Percentiles rank a stretch among this genome's conserved stretches.
Conservation (phyloP, 2,329 filamentous ascomycete species). For the Metarhizium humberi region DNA sequence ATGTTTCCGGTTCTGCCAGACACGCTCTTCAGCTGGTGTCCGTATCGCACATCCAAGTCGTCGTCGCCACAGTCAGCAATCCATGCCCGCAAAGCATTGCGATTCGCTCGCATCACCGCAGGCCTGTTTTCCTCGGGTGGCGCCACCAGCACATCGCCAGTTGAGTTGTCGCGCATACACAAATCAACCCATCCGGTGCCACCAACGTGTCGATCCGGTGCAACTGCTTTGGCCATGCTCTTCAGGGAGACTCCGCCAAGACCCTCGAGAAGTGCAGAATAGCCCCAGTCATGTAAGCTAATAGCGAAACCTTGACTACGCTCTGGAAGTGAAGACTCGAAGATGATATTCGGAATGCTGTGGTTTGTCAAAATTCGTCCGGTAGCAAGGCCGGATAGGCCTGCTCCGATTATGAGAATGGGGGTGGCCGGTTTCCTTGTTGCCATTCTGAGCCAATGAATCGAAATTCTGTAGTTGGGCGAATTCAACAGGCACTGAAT, state of each 20-base stretch:
- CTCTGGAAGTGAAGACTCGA: too few species aligned
- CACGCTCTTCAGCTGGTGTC: neutral
- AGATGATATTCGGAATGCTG: too few species aligned
- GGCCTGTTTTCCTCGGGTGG: neutral
- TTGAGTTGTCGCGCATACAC: neutral
- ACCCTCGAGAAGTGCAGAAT: neutral
- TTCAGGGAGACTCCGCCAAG: neutral
- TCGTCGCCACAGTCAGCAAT: neutral
- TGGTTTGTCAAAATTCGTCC: too few species aligned
- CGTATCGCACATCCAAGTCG: neutral
- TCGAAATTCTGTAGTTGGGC: too few species aligned
- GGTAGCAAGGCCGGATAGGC: too few species aligned
- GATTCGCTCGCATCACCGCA: neutral
- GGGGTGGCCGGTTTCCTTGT: neutral
- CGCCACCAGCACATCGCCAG: neutral
- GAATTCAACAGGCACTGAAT: too few species aligned
- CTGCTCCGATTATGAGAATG: too few species aligned
- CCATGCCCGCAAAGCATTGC: neutral
- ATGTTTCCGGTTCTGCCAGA: neutral
- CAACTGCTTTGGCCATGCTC: neutral
- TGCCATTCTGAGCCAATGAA: too few species aligned
- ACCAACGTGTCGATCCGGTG: neutral
- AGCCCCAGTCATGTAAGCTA: too few species aligned
- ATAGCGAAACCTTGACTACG: too few species aligned
- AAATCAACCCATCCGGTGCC: conserved; percentile 1